These are phyloP conservation scores for Knufia fluminis DNA, from an alignment of 2,329 filamentous ascomycete genomes.

Conservation along the genomic window DNA sequence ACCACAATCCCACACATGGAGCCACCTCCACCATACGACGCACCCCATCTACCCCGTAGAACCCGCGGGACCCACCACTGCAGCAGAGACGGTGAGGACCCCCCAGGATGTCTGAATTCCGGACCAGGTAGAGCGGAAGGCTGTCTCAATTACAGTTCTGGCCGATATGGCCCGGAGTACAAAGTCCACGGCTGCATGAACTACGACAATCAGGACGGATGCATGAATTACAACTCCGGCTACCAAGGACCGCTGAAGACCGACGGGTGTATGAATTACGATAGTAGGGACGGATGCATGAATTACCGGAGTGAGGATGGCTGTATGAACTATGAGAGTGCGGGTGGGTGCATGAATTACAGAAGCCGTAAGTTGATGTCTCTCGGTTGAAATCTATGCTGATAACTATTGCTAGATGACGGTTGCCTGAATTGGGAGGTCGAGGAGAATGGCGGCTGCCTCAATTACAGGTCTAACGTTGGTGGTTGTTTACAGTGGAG, in stretches of 20 bases:
- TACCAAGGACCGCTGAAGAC: too few species aligned
- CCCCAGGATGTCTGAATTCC: background rate
- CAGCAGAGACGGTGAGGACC: background rate
- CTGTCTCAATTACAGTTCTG: slow-evolving; percentile 3
- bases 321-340: slow-evolving; percentile 6
- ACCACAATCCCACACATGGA: slow-evolving; percentile 6
- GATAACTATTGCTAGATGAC: background rate
- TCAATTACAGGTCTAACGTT: background rate
- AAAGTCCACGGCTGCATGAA: background rate
- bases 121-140: background rate
- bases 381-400: background rate
- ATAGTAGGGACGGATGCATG: too few species aligned
- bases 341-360: slow-evolving; percentile 4
- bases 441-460: slow-evolving; percentile 2
- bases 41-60: background rate
- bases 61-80: background rate
- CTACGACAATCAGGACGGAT: slow-evolving; percentile 1
- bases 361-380: background rate
- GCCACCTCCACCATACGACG: slow-evolving; percentile 7
- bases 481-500: background rate
- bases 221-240: slow-evolving; percentile 4
- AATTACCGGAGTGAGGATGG: background rate
- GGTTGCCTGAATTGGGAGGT: slow-evolving; percentile 6
- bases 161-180: background rate
- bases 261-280: too few species aligned